A percentile compares a stretch with the other conserved stretches of the same genome.
These are phyloP conservation scores for Tagetes patula DNA, from an alignment of 129 eudicot species.

Conservation along the genomic window DNA sequence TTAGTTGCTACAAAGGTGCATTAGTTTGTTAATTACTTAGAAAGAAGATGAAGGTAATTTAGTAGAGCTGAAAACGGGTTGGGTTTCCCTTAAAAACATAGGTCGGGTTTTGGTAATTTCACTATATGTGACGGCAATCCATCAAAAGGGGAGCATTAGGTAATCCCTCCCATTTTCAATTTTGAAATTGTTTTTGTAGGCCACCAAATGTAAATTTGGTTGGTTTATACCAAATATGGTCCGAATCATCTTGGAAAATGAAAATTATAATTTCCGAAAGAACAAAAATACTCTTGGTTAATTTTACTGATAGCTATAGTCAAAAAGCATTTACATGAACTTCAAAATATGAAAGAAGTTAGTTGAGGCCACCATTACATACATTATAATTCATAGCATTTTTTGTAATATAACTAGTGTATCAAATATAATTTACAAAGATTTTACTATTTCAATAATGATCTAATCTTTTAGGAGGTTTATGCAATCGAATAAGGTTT, in stretches of 20 bases:
- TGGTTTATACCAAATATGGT: not conserved
- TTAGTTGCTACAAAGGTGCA: not conserved
- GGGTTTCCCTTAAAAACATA: not conserved
- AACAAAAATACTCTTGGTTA: not conserved
- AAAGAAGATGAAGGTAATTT: not conserved
- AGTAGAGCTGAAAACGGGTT: not conserved
- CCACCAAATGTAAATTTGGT: not conserved
- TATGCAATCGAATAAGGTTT: not conserved
- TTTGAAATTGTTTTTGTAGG: not conserved
- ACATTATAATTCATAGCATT: too few relatives aligned
- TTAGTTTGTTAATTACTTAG: not conserved
- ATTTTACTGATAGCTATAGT: not conserved
- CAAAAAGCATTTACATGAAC: not conserved
- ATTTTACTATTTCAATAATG: too few relatives aligned
- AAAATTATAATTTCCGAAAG: not conserved
- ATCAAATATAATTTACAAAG: not conserved
- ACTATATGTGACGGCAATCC: not conserved
- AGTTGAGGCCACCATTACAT: not conserved
- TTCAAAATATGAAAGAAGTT: not conserved
- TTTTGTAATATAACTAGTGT: not conserved
- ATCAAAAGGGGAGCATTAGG: too few relatives aligned
- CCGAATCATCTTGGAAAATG: not conserved
- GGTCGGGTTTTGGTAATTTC: not conserved
- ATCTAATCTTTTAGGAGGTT: too few relatives aligned
- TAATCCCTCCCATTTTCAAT: too few relatives aligned